These are phyloP conservation scores for Aureobasidium sp. DNA, from an alignment of 2,329 filamentous ascomycete genomes.

Conservation along the genomic window DNA sequence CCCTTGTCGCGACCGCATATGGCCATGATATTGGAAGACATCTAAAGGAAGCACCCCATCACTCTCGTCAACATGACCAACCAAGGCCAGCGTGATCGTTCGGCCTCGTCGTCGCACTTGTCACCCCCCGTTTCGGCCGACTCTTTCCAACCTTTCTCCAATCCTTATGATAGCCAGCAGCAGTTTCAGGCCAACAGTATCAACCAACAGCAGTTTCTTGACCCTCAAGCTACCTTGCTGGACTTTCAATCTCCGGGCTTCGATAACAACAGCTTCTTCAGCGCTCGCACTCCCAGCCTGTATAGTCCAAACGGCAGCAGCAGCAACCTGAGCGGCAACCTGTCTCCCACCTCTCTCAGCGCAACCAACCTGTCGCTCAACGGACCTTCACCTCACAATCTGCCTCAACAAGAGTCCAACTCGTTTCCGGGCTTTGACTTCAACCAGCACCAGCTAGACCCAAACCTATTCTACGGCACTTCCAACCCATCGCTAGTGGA, in stretches of 20 bases:
- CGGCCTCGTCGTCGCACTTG: constrained; percentile 8
- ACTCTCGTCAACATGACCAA: constrained; percentile 4
- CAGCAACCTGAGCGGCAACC: constrained; percentile 30
- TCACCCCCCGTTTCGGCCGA: constrained; percentile 1
- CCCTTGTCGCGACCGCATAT: constrained; percentile 2
- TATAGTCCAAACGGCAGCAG: constrained; percentile 26
- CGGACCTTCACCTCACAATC: constrained; percentile 17
- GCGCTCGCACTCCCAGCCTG: constrained; percentile 19
- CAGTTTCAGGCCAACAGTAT: not conserved
- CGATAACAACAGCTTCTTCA: constrained; percentile 34
- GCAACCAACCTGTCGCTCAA: constrained; percentile 23
- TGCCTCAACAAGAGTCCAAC: constrained; percentile 23
- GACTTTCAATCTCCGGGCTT: constrained; percentile 1
- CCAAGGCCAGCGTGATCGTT: constrained; percentile 4
- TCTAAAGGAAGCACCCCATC: not conserved
- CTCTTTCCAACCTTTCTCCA: constrained; percentile 1
- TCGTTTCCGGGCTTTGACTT: constrained; percentile 51
- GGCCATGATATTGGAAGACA: constrained; percentile 11
- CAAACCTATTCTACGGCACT: constrained; percentile 49
- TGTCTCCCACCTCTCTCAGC: constrained; percentile 25
- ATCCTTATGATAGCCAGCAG: constrained; percentile 1
- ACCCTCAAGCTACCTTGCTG: constrained; percentile 12
- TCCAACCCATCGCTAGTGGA: constrained; percentile 40
- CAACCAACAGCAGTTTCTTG: constrained; percentile 11
- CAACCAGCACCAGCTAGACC: constrained; percentile 48